Base-by-base conservation (phyloP, 2,329 filamentous ascomycete species). In the Blastomyces silverae region DNA sequence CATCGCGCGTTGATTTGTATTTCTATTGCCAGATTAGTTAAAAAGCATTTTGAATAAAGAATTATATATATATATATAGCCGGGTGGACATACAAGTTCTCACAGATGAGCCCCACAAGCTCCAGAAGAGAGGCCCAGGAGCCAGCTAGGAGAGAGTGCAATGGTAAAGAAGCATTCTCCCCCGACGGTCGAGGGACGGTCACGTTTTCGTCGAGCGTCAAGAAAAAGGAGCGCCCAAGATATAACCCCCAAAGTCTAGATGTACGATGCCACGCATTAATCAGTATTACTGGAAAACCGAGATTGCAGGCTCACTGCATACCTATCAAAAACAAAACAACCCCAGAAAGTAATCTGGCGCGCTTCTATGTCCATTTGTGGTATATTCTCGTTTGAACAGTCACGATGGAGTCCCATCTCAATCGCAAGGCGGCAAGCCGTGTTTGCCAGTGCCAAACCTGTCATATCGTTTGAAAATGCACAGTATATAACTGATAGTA, bases 331-430 rank as follows among this genome's bases (percentile, higher is more conserved):
- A 28, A 65, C 61, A 39, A 67, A 46, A 61, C 67, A 69, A 15
- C 64, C 66, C 67, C 67, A 69, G 46, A 66, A 69, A 46, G 64
- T 55, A 42, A 67, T 64, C 31, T 66, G 64, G 39, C 67, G 67
- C 17, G 64, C 64, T 42, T 67, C 55, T 20, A 67, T 57, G 28
- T 67, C 67, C 37, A 64, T 61, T 17, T 57, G 61, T 39, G 64
- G 48, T 6, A 66, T 55, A 20, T 65, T 62, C 13, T 65, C 37
- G 34, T 67, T 64, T n/a, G 57, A 57, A 34, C 22, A 34, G 55
- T 64, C 64, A 15, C 64, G 67, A 60, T 69, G 67, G 28, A 69
- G 62, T n/a, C 66, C 67, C 42, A 69, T 52, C 52, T 69, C 66
- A 20, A 67, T 55, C 6, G 67, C 67, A 46, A 69, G 57, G 20